These are phyloP conservation scores for Penicillium pancosmium DNA, from an alignment of 495 filamentous ascomycete species.

Conservation along the genomic window DNA sequence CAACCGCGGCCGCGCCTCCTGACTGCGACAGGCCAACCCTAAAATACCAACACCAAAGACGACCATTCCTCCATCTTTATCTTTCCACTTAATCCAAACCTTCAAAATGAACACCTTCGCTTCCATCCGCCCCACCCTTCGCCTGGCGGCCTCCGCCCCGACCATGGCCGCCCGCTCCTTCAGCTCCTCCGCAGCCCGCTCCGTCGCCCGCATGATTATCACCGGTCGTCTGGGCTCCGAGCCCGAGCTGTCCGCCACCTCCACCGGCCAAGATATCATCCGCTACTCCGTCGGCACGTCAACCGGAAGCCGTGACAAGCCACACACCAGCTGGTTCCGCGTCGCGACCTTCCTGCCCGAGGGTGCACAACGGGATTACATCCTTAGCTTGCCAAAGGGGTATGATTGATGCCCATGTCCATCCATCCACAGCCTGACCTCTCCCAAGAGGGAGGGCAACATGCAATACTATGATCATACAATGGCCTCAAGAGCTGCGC, in stretches of 20 bases:
- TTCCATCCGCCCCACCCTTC: conserved; percentile 39
- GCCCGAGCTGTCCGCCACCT: conserved; percentile 69
- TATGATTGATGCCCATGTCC: conserved; percentile 34
- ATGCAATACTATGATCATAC: too few relatives aligned
- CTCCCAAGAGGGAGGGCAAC: too few relatives aligned
- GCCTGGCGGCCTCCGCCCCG: conserved; percentile 29
- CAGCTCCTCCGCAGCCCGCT: conserved; percentile 50
- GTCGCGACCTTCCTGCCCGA: conserved; percentile 67
- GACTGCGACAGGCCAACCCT: neutral
- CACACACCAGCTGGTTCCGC: conserved; percentile 75
- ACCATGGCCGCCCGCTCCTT: conserved; percentile 58
- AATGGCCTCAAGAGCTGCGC: too few relatives aligned
- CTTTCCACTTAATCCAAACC: neutral
- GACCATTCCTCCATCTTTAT: neutral
- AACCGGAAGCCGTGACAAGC: conserved; percentile 60
- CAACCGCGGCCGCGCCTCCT: neutral
- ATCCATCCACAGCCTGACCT: neutral
- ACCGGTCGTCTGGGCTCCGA: conserved; percentile 72
- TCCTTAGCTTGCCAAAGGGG: conserved; percentile 76
- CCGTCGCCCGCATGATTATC: conserved; percentile 65
- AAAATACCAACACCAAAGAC: too few relatives aligned
- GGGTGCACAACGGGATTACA: conserved; percentile 60
- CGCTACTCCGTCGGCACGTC: conserved; percentile 66
- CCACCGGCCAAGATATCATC: conserved; percentile 67
- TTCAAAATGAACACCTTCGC: conserved; percentile 55